Conservation (phyloP, 305 asterid species). For the Lippia alba region DNA sequence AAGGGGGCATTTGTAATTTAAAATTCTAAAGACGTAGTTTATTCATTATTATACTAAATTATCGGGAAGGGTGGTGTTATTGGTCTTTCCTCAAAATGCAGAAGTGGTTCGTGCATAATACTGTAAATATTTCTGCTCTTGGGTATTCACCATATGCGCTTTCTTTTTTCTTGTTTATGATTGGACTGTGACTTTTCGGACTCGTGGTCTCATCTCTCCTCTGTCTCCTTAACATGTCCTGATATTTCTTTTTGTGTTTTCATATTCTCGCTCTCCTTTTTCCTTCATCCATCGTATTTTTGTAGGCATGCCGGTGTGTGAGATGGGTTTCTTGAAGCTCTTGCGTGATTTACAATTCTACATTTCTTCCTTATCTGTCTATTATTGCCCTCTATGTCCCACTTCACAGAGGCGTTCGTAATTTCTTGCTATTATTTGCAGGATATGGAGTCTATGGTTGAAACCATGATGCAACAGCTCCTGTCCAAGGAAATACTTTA, state of each 20-base stretch:
- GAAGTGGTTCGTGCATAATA: no score
- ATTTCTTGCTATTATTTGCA: constrained; percentile 32
- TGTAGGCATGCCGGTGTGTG: not conserved
- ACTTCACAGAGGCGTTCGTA: not conserved
- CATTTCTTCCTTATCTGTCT: not conserved
- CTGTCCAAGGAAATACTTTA: constrained; percentile 91
- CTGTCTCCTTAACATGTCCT: not conserved
- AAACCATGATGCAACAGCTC: constrained; percentile 98
- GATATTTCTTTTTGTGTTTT: not conserved
- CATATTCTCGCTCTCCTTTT: not conserved
- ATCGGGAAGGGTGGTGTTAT: no score
- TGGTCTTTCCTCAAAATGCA: no score
- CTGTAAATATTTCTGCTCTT: no score
- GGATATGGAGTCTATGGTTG: constrained; percentile 98
- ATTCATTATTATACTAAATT: no score
- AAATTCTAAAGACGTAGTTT: no score
- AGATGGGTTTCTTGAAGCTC: not conserved
- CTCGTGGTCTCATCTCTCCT: constrained; percentile 2
- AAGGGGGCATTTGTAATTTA: no score
- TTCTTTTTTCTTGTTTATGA: not conserved
- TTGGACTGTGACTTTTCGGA: constrained; percentile 7
- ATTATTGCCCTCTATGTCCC: not conserved
- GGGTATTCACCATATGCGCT: not conserved
- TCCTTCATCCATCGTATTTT: not conserved
- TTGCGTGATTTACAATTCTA: not conserved